Conservation (phyloP, 768 basidiomycete species). For the Mycena chlorophos region DNA sequence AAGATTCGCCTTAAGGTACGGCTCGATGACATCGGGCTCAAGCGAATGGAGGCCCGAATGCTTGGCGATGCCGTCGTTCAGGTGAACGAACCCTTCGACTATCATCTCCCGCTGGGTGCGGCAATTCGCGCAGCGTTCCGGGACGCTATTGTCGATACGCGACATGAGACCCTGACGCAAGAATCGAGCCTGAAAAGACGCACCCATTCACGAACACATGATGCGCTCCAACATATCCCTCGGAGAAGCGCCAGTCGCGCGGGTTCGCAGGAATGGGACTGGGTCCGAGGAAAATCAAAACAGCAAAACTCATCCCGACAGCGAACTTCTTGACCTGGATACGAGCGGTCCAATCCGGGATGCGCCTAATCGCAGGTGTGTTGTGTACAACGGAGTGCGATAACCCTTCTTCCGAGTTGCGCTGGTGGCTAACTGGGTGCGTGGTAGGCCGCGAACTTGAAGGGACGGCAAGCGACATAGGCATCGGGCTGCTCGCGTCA, state of each 20-base stretch:
- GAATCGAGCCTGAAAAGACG: neutral
- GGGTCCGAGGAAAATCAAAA: conserved; percentile 48
- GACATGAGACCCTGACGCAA: neutral
- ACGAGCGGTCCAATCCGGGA: conserved; percentile 46
- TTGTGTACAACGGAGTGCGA: neutral
- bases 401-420: neutral
- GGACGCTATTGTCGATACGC: conserved; percentile 19
- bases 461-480: no score
- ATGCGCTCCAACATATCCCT: conserved; percentile 45
- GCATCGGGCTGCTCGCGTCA: no score
- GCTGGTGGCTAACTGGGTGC: neutral
- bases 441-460: neutral
- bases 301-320: conserved; percentile 42
- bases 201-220: conserved; percentile 42
- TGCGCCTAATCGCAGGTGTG: neutral
- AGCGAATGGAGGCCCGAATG: conserved; percentile 33
- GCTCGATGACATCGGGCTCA: conserved; percentile 38
- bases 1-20: conserved; percentile 41
- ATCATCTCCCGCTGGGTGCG: conserved; percentile 30
- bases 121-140: conserved; percentile 43
- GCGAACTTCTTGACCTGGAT: conserved; percentile 45
- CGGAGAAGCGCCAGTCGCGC: conserved; percentile 35
- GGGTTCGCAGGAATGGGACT: conserved; percentile 36
- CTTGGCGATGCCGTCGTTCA: conserved; percentile 36
- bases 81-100: conserved; percentile 47